Evolutionary conservation across 1,284 basidiomycete species (phyloP).

Genomic region (Cutaneotrichosporon mucoides): DNA sequence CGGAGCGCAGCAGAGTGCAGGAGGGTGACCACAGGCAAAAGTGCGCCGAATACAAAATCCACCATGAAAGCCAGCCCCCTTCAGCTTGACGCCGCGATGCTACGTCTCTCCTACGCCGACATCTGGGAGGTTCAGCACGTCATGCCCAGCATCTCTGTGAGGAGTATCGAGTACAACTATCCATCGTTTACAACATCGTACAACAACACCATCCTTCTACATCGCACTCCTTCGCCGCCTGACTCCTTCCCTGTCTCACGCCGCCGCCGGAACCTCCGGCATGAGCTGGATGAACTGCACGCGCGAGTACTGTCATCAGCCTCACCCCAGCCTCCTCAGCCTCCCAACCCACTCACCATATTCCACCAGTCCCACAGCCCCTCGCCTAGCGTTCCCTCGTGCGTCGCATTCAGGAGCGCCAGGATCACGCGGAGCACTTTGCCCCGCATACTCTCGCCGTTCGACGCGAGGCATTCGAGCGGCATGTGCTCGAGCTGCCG

Average conservation of each 20-base stretch:
- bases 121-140: too few relatives aligned
- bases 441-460: slow-evolving; percentile 32
- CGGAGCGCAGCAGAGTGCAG: too few relatives aligned
- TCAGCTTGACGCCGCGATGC: too few relatives aligned
- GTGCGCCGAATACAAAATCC: too few relatives aligned
- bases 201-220: not conserved
- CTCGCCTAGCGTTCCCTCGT: slow-evolving; percentile 18
- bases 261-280: not conserved
- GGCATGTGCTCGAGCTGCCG: slow-evolving; percentile 19
- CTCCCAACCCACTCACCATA: slow-evolving; percentile 20
- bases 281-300: slow-evolving; percentile 33
- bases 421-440: slow-evolving; percentile 32
- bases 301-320: slow-evolving; percentile 23
- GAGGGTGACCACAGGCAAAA: too few relatives aligned
- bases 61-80: too few relatives aligned
- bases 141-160: too few relatives aligned
- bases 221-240: not conserved
- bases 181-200: not conserved
- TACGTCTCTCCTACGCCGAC: too few relatives aligned
- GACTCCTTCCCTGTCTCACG: not conserved
- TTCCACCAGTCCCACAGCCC: slow-evolving; percentile 35
- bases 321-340: not conserved
- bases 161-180: not conserved
- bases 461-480: slow-evolving; percentile 29
- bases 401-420: slow-evolving; percentile 18